These are phyloP conservation scores for Backusella psychrophila DNA, from an alignment of 192 early-diverging fungal genomes.

Conservation along the genomic window DNA sequence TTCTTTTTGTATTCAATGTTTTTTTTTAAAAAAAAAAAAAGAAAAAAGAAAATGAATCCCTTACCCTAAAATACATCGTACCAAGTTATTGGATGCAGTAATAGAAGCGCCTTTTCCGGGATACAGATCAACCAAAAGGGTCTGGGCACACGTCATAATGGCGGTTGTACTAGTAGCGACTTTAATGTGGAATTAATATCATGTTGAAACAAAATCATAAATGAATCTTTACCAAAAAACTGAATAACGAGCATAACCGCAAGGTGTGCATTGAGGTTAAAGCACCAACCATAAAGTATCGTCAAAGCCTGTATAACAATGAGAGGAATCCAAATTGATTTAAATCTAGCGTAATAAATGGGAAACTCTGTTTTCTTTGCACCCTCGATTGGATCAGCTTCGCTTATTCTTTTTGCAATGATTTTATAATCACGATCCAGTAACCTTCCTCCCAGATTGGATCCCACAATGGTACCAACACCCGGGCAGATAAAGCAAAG, in stretches of 20 bases:
- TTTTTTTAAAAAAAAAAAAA: too few relatives aligned
- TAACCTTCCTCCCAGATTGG: not conserved
- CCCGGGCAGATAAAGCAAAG: not conserved
- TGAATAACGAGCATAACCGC: slow-evolving; percentile 13
- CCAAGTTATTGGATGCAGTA: slow-evolving; percentile 28
- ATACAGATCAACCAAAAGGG: slow-evolving; percentile 31
- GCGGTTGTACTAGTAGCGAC: not conserved
- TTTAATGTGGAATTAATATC: not conserved
- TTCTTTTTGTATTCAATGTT: not conserved
- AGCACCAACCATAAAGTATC: slow-evolving; percentile 26
- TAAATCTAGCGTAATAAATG: slow-evolving; percentile 22
- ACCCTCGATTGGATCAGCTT: not conserved
- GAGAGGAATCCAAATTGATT: slow-evolving; percentile 14
- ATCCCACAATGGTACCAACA: slow-evolving; percentile 14
- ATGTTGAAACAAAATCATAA: too few relatives aligned
- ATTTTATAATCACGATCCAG: not conserved
- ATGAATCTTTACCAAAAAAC: slow-evolving; percentile 13
- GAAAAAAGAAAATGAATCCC: not conserved
- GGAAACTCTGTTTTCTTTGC: not conserved
- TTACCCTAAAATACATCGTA: slow-evolving; percentile 22
- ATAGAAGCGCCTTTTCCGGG: slow-evolving; percentile 26
- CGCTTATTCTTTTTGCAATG: not conserved
- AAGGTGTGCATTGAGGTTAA: slow-evolving; percentile 13
- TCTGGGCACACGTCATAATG: not conserved
- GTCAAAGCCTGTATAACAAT: slow-evolving; percentile 10